Conservation (phyloP, 139 green algal species). For the Closterium sp. region DNA sequence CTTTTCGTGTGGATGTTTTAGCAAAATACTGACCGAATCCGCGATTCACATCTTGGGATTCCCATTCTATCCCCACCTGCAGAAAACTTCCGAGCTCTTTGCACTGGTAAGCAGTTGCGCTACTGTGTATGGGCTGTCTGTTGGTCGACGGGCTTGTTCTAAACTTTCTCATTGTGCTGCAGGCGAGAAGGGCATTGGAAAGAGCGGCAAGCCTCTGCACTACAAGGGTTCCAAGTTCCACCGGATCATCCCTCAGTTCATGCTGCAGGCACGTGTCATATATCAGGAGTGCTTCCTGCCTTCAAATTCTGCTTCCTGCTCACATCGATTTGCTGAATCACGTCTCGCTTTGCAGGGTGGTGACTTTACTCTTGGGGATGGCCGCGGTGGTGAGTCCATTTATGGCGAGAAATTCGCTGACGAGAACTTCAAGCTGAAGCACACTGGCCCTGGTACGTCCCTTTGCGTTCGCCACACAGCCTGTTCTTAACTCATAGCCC, state of each 20-base stretch:
- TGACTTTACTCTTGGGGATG: conserved; percentile 76
- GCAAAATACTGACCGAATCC: background rate
- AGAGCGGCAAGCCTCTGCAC: conserved; percentile 76
- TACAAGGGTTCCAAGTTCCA: conserved; percentile 63
- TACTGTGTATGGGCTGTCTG: background rate
- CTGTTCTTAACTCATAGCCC: background rate
- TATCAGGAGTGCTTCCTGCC: background rate
- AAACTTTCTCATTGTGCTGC: background rate
- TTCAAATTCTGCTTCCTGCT: background rate
- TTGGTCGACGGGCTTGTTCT: background rate
- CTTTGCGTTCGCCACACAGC: conserved; percentile 3
- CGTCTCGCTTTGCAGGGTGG: conserved; percentile 62
- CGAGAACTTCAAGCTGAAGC: conserved; percentile 83
- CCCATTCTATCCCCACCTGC: background rate
- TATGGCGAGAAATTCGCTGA: conserved; percentile 69
- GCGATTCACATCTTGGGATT: background rate
- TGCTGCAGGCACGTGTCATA: conserved; percentile 50
- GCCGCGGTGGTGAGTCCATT: conserved; percentile 83
- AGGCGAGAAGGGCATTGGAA: conserved; percentile 61
- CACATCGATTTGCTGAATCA: background rate
- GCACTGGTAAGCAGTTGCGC: conserved; percentile 53
- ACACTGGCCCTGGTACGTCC: conserved; percentile 73
- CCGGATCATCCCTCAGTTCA: conserved; percentile 65
- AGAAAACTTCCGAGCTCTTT: conserved; percentile 60
- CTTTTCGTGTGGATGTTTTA: background rate